phyloP scores from a whole-genome alignment of 1,284 basidiomycete genomes.

The Cryptococcus sp. region DNA sequence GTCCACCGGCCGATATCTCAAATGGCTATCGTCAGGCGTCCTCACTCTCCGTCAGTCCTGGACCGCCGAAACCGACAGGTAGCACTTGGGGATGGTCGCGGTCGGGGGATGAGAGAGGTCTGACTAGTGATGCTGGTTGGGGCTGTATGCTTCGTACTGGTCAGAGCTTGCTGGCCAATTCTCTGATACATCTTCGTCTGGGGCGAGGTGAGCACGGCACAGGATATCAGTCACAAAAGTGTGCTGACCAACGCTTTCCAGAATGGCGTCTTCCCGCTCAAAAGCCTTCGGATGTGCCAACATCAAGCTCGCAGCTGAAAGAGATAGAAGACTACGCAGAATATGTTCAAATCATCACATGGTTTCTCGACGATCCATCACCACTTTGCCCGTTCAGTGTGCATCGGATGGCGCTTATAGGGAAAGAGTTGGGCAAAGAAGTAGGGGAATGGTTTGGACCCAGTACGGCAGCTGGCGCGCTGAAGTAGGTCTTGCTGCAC shows the following conservation, averaged over 20 bases:
- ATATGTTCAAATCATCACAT: constrained; percentile 85
- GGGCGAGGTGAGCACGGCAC: constrained; percentile 69
- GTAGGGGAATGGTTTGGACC: constrained; percentile 99
- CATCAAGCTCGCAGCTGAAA: constrained; percentile 21
- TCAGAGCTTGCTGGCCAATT: constrained; percentile 88
- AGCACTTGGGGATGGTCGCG: constrained; percentile 52
- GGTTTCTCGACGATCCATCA: constrained; percentile 92
- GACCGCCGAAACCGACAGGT: constrained; percentile 10
- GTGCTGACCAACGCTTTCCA: constrained; percentile 42
- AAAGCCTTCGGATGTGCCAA: constrained; percentile 22
- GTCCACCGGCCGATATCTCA: constrained; percentile 53
- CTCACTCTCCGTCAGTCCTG: constrained; percentile 14
- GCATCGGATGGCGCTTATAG: constrained; percentile 91
- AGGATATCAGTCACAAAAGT: neutral
- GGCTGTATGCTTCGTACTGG: constrained; percentile 97
- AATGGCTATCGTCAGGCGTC: constrained; percentile 24
- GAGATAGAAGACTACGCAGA: constrained; percentile 52
- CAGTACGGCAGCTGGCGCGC: constrained; percentile 91
- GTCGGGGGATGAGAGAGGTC: constrained; percentile 64
- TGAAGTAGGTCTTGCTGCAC: constrained; percentile 66
- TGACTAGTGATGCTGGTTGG: constrained; percentile 95
- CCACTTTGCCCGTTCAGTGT: constrained; percentile 91
- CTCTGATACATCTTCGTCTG: constrained; percentile 77
- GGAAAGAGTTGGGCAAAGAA: constrained; percentile 91
- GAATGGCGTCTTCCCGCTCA: constrained; percentile 70